Conservation (phyloP, 805 yeast species). For the Ogataea naganishii region DNA sequence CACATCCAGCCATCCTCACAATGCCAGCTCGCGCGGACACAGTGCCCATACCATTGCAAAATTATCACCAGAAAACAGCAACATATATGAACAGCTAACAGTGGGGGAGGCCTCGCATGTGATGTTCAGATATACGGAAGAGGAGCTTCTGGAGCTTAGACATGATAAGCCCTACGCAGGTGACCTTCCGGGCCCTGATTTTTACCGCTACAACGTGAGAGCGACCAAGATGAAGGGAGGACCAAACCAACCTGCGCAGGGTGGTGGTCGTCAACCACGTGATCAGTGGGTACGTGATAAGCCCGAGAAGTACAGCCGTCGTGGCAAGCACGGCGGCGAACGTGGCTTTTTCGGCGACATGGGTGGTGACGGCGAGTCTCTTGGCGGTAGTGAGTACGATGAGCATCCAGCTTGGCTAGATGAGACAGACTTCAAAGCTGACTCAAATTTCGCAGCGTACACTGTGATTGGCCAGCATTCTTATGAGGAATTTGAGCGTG, state of each 20-base stretch:
- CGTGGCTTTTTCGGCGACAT: constrained; percentile 1
- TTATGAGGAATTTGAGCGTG: constrained; percentile 21
- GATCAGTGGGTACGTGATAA: not conserved
- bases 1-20: no score
- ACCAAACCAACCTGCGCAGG: not conserved
- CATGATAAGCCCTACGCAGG: no score
- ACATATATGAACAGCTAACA: no score
- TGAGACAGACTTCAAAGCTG: constrained; percentile 23
- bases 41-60: no score
- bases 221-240: not conserved
- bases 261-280: constrained; percentile 1
- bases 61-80: no score
- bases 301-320: not conserved
- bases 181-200: not conserved
- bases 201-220: not conserved
- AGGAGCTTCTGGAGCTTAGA: constrained; percentile 9
- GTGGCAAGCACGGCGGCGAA: constrained; percentile 2
- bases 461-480: constrained; percentile 16
- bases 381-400: constrained; percentile 9
- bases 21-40: no score
- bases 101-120: no score
- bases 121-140: constrained; percentile 8
- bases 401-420: constrained; percentile 22
- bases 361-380: constrained; percentile 1
- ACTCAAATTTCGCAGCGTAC: constrained; percentile 18